These are phyloP conservation scores for Melampsora abietis-canadensis DNA, from an alignment of 1,284 basidiomycete genomes.

Conservation along the genomic window DNA sequence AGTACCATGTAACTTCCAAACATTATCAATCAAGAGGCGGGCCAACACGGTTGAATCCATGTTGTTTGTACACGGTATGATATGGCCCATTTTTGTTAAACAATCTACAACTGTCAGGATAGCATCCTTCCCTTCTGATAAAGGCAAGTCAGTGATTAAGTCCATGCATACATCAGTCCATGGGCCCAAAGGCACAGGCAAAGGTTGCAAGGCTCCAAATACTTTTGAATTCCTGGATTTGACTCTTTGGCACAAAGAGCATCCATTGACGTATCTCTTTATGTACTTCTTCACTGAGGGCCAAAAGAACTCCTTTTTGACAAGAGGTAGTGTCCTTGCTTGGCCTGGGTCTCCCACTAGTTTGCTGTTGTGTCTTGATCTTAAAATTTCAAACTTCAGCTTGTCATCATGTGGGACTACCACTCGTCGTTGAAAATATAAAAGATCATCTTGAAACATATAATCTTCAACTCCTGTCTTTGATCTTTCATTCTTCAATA, in stretches of 20 bases:
- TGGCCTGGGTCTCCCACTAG: conserved; percentile 14
- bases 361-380: conserved; percentile 46
- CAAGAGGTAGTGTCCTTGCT: conserved; percentile 52
- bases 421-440: no score
- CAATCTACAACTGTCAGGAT: conserved; percentile 57
- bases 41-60: no score
- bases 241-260: background rate
- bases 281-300: conserved; percentile 51
- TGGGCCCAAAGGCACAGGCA: conserved; percentile 52
- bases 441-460: no score
- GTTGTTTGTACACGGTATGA: no score
- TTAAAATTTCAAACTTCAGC: no score
- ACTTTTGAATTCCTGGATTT: background rate
- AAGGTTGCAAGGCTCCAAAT: conserved; percentile 54
- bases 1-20: no score
- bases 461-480: no score
- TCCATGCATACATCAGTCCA: conserved; percentile 58
- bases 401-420: no score
- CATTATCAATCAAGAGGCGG: no score
- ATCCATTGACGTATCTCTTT: conserved; percentile 45
- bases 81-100: conserved; percentile 55
- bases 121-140: conserved; percentile 52
- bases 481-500: no score
- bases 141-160: conserved; percentile 57
- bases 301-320: conserved; percentile 53